Percentiles rank a stretch among this genome's conserved stretches.
Conservation (phyloP, 176 grass and related monocot genomes). For the Triticum urartu region DNA sequence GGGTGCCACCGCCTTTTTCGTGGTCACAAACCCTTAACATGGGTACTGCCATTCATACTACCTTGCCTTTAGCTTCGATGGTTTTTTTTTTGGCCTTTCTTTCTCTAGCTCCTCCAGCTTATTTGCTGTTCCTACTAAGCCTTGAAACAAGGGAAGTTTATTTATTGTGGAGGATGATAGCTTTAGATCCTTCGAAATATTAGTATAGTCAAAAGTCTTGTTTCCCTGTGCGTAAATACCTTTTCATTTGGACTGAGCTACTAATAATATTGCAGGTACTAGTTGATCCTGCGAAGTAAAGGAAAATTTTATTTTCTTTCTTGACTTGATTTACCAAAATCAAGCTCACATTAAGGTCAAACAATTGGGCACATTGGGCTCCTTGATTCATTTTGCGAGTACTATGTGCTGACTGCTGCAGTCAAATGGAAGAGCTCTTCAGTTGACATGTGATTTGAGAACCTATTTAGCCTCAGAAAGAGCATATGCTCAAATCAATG, state of each 20-base stretch:
- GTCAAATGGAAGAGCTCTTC: constrained; percentile 23
- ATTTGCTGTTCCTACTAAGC: constrained; percentile 14
- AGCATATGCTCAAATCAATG: constrained; percentile 32
- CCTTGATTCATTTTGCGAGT: constrained; percentile 29
- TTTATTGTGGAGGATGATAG: constrained; percentile 22
- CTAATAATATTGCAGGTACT: constrained; percentile 61
- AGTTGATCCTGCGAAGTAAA: constrained; percentile 34
- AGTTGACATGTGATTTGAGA: constrained; percentile 36
- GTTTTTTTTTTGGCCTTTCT: constrained; percentile 13
- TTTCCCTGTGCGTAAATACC: constrained; percentile 21
- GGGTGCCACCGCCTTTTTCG: neutral
- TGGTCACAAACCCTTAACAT: neutral
- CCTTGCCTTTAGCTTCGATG: constrained; percentile 7
- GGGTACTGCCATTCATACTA: neutral
- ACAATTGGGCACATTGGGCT: constrained; percentile 36
- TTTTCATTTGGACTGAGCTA: constrained; percentile 41
- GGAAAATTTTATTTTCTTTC: constrained; percentile 49
- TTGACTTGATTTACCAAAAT: constrained; percentile 58
- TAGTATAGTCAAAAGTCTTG: neutral
- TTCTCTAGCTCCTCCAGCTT: constrained; percentile 26
- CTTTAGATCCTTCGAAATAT: constrained; percentile 23
- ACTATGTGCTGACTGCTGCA: constrained; percentile 18
- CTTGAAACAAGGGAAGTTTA: neutral
- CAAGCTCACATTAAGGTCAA: constrained; percentile 44
- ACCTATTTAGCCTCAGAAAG: constrained; percentile 38